These are phyloP conservation scores for Aspergillus fijiensis DNA, from an alignment of 2,329 filamentous ascomycete species.

Conservation along the genomic window DNA sequence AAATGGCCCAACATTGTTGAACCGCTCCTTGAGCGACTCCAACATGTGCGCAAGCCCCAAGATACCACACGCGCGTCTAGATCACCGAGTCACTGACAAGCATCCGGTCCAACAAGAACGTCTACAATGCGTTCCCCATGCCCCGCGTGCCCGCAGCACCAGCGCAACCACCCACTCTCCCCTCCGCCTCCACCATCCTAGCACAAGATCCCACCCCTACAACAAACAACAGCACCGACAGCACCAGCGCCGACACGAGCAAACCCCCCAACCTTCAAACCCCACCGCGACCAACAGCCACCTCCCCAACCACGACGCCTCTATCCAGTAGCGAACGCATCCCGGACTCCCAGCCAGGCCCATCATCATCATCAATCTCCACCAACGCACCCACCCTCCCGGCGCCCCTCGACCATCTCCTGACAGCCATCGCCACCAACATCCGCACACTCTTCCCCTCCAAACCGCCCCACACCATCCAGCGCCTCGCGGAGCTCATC, in stretches of 20 bases:
- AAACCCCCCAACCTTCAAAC: slow-evolving; percentile 31
- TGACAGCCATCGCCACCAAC: slow-evolving; percentile 59
- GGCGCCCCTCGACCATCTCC: slow-evolving; percentile 61
- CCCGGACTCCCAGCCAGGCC: slow-evolving; percentile 46
- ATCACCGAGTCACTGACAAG: not conserved
- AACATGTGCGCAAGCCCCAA: slow-evolving; percentile 52
- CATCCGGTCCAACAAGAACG: slow-evolving; percentile 57
- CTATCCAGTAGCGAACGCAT: slow-evolving; percentile 39
- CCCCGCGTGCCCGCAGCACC: slow-evolving; percentile 53
- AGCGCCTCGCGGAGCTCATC: slow-evolving; percentile 85
- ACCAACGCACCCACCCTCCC: slow-evolving; percentile 53
- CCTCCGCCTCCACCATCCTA: slow-evolving; percentile 14
- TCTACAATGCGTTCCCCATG: slow-evolving; percentile 72
- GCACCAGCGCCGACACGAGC: slow-evolving; percentile 28
- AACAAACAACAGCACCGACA: slow-evolving; percentile 34
- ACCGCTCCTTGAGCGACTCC: slow-evolving; percentile 65
- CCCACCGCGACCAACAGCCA: slow-evolving; percentile 37
- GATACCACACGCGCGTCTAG: not conserved
- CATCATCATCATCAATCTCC: slow-evolving; percentile 21
- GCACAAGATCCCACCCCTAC: slow-evolving; percentile 30
- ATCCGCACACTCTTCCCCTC: slow-evolving; percentile 66
- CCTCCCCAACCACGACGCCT: slow-evolving; percentile 33
- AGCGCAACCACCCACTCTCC: slow-evolving; percentile 23
- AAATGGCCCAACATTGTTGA: slow-evolving; percentile 68
- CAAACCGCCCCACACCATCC: slow-evolving; percentile 86